Evolutionary conservation across 495 filamentous ascomycete species (phyloP), one percentile per base, ranked within the genome.

Genomic region (Lepraria neglecta): DNA sequence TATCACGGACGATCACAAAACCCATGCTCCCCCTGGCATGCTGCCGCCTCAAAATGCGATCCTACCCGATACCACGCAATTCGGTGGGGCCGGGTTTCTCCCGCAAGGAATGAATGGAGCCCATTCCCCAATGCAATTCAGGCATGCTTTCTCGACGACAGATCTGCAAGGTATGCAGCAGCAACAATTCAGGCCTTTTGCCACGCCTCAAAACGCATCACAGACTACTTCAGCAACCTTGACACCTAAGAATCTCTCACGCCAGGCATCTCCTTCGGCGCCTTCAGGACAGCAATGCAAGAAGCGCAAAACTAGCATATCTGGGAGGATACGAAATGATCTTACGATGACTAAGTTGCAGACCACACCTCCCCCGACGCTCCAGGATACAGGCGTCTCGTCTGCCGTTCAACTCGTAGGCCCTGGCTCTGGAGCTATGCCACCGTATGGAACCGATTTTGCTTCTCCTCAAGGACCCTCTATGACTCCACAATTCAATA

Each of bases 1-100:
- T 80, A 96, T 97, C 67, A 97, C 92, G 1, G 92, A 97, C 72
- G 92, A 97, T 70, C 92, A 97, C 75, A 97, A 97, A 72, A 92
- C 90, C 3, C 85, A 88, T 61, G 65, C 73, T 14, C 64, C 75
- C 57, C 70, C 72, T 1, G 67, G 66, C 17, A 28, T 60, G 33
- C 28, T 47, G 24, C 64, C 74, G 33, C 68, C 70, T 3, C 73
- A 73, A 43, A 74, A 71, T 2, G 71, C 73, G 14, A 70, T 74
- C 48, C 60, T 77, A 35, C 65, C 75, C 28, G 77, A 79, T 67
- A 73, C 73, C 30, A 73, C 72, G 43, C 72, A 74, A 46, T 58
- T 80, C 27, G 76, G 77, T 19, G 77, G 75, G 44, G 72, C 74
- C 63, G 69, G 73, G 27, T 75, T 81, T 19, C 80, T 78, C 52